A percentile compares a stretch with the other conserved stretches of the same genome.
phyloP scores from a whole-genome alignment of 2,329 filamentous ascomycete genomes.

The Colletotrichum tofieldiae region DNA sequence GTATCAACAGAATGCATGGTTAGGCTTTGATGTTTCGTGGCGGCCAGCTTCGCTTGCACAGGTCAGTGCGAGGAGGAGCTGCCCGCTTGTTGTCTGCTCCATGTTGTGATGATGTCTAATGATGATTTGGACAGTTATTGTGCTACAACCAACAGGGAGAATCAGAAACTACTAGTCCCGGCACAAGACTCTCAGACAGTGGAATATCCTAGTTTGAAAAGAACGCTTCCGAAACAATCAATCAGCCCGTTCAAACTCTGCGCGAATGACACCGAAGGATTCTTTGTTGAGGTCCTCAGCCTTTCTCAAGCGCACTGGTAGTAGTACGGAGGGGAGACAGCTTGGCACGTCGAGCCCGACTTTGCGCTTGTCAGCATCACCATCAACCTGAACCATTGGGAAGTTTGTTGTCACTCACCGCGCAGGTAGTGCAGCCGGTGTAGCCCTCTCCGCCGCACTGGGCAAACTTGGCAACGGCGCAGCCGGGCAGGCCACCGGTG shows the following conservation, averaged over 20 bases:
- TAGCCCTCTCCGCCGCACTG: conserved; percentile 35
- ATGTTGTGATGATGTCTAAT: too few relatives aligned
- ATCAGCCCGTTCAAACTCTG: too few relatives aligned
- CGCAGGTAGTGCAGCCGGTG: conserved; percentile 41
- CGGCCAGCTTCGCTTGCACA: too few relatives aligned
- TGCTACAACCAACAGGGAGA: too few relatives aligned
- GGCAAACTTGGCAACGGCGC: conserved; percentile 37
- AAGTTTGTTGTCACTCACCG: conserved; percentile 6
- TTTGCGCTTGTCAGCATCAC: neutral
- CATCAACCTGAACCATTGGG: neutral
- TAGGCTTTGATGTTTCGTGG: neutral
- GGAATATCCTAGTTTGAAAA: neutral
- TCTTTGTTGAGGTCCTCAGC: too few relatives aligned
- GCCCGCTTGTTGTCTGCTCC: too few relatives aligned
- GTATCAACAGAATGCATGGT: neutral
- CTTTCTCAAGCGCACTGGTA: conserved; percentile 19
- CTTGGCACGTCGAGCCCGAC: conserved; percentile 34
- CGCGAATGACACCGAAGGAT: too few relatives aligned
- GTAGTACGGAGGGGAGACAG: conserved; percentile 32
- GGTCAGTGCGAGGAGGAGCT: too few relatives aligned
- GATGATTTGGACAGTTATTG: too few relatives aligned
- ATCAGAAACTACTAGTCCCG: too few relatives aligned
- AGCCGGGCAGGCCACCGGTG: conserved; percentile 25
- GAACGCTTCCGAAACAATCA: neutral
- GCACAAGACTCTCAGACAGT: too few relatives aligned